Evolutionary conservation across 164 flowering plant species (phyloP).

Genomic region (Paratinospora sagittata): DNA sequence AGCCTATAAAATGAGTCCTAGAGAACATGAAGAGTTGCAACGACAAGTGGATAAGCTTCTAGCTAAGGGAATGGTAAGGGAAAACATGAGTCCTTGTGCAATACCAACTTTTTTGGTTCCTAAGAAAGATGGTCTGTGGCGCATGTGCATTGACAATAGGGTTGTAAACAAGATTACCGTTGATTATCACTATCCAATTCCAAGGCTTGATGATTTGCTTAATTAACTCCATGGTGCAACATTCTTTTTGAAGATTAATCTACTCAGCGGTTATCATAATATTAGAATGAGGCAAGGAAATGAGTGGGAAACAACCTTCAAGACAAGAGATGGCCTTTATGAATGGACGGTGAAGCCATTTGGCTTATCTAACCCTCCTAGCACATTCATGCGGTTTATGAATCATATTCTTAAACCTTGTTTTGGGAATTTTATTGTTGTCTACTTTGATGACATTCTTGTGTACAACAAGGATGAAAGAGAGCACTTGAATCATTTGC

Average conservation of each 20-base stretch:
- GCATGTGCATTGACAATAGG: background rate
- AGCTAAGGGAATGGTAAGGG: background rate
- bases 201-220: background rate
- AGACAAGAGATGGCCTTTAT: background rate
- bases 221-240: background rate
- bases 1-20: too few relatives aligned
- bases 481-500: too few relatives aligned
- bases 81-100: slow-evolving; percentile 2
- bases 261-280: background rate
- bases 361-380: background rate
- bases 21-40: too few relatives aligned
- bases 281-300: background rate
- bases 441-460: background rate
- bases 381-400: background rate
- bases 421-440: background rate
- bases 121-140: background rate
- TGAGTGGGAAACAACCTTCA: background rate
- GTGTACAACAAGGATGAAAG: background rate
- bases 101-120: background rate
- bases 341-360: background rate
- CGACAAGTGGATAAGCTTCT: background rate
- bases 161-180: background rate
- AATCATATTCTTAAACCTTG: background rate
- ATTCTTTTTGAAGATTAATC: background rate
- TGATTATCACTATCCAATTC: background rate